phyloP scores from a whole-genome alignment of 73 alveolate genomes.

The Loxodes magnus region DNA sequence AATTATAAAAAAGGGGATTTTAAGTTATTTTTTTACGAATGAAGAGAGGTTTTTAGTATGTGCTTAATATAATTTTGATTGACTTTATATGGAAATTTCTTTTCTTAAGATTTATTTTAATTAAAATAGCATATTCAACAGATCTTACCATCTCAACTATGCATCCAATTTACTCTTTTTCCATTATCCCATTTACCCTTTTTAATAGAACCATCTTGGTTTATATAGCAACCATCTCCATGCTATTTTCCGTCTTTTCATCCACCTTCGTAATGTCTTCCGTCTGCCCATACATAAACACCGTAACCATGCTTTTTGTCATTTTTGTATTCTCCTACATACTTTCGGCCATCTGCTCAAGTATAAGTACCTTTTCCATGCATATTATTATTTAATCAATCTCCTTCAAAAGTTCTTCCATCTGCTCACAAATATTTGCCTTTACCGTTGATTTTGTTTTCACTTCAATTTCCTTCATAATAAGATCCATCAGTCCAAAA shows the following conservation, averaged over 20 bases:
- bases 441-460: slow-evolving; percentile 68
- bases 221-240: slow-evolving; percentile 53
- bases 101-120: too few species aligned
- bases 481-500: slow-evolving; percentile 46
- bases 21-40: too few species aligned
- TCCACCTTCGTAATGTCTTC: slow-evolving; percentile 73
- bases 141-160: too few species aligned
- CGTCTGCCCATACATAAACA: slow-evolving; percentile 82
- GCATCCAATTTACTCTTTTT: too few species aligned
- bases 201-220: slow-evolving; percentile 30
- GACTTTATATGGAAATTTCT: too few species aligned
- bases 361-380: slow-evolving; percentile 80
- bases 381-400: slow-evolving; percentile 53
- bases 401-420: slow-evolving; percentile 68
- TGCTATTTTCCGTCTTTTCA: slow-evolving; percentile 72
- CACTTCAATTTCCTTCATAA: slow-evolving; percentile 50
- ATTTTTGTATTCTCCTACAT: slow-evolving; percentile 84
- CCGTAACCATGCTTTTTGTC: slow-evolving; percentile 93
- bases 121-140: too few species aligned
- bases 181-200: slow-evolving; percentile 43
- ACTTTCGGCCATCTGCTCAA: slow-evolving; percentile 94
- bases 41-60: too few species aligned
- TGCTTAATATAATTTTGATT: too few species aligned
- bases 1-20: too few species aligned
- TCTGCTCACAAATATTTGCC: slow-evolving; percentile 78